Percentiles rank a stretch among this genome's conserved stretches.
Conservation (phyloP, 1,284 basidiomycete species). For the Lignosus rhinocerotis region DNA sequence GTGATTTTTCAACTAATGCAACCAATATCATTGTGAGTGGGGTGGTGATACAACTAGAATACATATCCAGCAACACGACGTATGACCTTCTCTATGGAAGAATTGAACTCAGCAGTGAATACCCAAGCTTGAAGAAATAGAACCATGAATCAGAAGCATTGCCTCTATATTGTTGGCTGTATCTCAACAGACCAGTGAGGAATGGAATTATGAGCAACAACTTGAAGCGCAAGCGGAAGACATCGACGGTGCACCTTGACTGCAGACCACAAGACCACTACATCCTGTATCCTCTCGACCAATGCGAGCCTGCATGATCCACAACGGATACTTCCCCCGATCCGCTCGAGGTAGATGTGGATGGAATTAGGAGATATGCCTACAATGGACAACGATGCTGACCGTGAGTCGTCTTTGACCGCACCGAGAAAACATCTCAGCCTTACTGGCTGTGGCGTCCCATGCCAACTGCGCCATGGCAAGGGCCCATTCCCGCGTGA, state of each 20-base stretch:
- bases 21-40: too few relatives aligned
- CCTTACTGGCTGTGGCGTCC: slow-evolving; percentile 38
- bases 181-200: background rate
- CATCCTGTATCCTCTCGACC: slow-evolving; percentile 58
- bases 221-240: background rate
- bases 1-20: too few relatives aligned
- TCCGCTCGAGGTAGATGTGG: slow-evolving; percentile 28
- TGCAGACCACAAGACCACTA: slow-evolving; percentile 69
- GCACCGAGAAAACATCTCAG: background rate
- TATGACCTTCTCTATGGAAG: too few relatives aligned
- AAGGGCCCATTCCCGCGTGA: slow-evolving; percentile 38
- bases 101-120: too few relatives aligned
- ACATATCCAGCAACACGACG: too few relatives aligned
- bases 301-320: slow-evolving; percentile 57
- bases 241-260: slow-evolving; percentile 53
- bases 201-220: background rate
- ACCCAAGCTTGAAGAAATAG: background rate
- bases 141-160: background rate
- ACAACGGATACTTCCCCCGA: slow-evolving; percentile 31
- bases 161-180: background rate
- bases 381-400: slow-evolving; percentile 8
- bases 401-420: slow-evolving; percentile 2
- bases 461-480: slow-evolving; percentile 37
- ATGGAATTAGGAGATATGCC: slow-evolving; percentile 31
- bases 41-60: too few relatives aligned